phyloP scores from a whole-genome alignment of 2,329 filamentous ascomycete species.

The Zasmidium citrigriseum region DNA sequence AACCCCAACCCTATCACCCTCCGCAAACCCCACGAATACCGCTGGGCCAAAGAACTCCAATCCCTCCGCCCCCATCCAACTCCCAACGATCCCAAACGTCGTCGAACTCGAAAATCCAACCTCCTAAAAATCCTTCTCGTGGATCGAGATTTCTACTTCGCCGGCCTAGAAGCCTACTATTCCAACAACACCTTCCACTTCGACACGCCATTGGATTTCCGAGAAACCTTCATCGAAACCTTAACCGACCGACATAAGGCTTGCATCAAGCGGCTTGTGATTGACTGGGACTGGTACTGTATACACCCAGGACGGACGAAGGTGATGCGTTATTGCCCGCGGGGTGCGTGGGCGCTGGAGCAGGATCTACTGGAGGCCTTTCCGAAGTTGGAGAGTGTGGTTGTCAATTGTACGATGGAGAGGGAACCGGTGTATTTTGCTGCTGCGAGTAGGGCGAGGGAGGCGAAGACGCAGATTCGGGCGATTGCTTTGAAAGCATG shows the following conservation, averaged over 20 bases:
- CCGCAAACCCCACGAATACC: conserved; percentile 8
- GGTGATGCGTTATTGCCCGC: neutral
- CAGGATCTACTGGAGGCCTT: conserved; percentile 5
- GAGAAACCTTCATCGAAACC: neutral
- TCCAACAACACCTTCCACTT: conserved; percentile 10
- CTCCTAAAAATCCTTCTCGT: conserved; percentile 7
- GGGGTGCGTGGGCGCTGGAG: neutral
- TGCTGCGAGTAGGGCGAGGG: conserved; percentile 1
- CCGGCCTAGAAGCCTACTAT: conserved; percentile 10
- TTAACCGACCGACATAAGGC: neutral
- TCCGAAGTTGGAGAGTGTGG: neutral
- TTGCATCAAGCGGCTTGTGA: neutral
- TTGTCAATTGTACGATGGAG: neutral
- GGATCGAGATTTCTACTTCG: conserved; percentile 12
- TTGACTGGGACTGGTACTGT: conserved; percentile 8
- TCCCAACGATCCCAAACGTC: neutral
- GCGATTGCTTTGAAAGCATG: neutral
- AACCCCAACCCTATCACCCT: conserved; percentile 7
- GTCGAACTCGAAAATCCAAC: conserved; percentile 7
- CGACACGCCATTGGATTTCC: neutral
- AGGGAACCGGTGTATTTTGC: conserved; percentile 2
- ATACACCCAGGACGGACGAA: neutral
- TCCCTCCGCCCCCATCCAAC: neutral
- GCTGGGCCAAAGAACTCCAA: conserved; percentile 13
- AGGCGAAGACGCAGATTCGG: conserved; percentile 4